These are phyloP conservation scores for Trametes pubescens DNA, from an alignment of 1,284 basidiomycete genomes.

Conservation along the genomic window DNA sequence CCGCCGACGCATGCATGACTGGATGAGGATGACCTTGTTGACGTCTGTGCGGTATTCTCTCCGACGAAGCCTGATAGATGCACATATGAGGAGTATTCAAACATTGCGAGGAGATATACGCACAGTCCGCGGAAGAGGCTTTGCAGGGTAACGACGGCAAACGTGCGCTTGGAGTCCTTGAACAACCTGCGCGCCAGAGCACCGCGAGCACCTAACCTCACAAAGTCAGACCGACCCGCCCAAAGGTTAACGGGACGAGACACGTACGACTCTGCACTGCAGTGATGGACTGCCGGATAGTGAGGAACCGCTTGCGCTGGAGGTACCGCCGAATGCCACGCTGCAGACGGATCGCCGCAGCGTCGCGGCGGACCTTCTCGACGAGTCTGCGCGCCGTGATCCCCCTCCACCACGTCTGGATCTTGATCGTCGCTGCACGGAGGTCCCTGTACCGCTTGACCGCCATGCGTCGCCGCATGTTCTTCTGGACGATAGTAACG, in stretches of 20 bases:
- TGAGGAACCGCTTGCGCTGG: conserved; percentile 76
- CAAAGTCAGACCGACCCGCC: conserved; percentile 22
- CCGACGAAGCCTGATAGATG: conserved; percentile 66
- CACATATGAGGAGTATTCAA: conserved; percentile 21
- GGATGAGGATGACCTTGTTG: conserved; percentile 83
- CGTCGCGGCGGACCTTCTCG: conserved; percentile 75
- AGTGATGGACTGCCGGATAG: conserved; percentile 70
- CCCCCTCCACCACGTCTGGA: conserved; percentile 96
- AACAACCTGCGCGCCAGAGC: conserved; percentile 76
- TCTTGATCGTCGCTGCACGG: conserved; percentile 78
- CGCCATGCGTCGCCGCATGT: conserved; percentile 88
- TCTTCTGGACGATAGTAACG: conserved; percentile 97
- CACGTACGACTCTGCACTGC: conserved; percentile 88
- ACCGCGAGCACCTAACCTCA: conserved; percentile 77
- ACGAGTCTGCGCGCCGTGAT: conserved; percentile 81
- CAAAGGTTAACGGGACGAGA: conserved; percentile 13
- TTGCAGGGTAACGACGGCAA: conserved; percentile 84
- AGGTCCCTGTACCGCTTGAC: conserved; percentile 83
- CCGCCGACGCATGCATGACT: conserved; percentile 92
- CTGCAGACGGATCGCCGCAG: conserved; percentile 84
- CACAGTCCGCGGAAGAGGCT: conserved; percentile 89
- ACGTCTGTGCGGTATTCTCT: conserved; percentile 72
- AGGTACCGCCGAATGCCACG: conserved; percentile 75
- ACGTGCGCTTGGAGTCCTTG: conserved; percentile 64
- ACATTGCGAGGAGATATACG: conserved; percentile 46